phyloP scores from a whole-genome alignment of 192 early-diverging fungal species.

The Physocladia obscura region DNA sequence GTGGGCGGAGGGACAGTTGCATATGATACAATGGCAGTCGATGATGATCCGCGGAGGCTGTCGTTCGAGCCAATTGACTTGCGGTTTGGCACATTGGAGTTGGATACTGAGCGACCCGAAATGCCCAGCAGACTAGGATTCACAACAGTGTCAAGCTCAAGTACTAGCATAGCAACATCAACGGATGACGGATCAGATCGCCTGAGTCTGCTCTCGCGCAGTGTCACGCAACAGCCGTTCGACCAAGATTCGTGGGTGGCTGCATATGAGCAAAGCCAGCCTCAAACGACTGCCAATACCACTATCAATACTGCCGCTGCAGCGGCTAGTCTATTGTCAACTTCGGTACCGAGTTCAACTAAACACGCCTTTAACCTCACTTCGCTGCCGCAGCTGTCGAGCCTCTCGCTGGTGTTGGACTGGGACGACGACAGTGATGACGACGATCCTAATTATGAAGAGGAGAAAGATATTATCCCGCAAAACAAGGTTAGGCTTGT shows the following conservation, averaged over 20 bases:
- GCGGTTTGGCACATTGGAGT: background rate
- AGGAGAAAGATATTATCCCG: background rate
- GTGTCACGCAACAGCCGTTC: too few species aligned
- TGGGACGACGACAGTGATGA: background rate
- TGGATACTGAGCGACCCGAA: background rate
- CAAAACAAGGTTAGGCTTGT: background rate
- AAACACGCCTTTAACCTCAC: too few species aligned
- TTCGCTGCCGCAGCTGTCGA: background rate
- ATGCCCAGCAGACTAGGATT: too few species aligned
- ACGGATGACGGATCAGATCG: too few species aligned
- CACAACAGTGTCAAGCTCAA: too few species aligned
- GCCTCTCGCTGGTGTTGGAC: background rate
- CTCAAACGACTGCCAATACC: background rate
- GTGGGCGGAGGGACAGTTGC: background rate
- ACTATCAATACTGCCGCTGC: background rate
- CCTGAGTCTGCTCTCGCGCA: too few species aligned
- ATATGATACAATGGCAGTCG: background rate
- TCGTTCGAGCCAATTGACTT: background rate
- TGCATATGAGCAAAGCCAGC: background rate
- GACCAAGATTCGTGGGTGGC: background rate
- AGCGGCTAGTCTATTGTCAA: background rate
- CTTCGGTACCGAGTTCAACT: too few species aligned
- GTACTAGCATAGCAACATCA: too few species aligned
- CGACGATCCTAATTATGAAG: background rate
- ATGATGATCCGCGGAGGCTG: background rate